phyloP scores from a whole-genome alignment of 768 basidiomycete genomes.

The Lentinula guzmanii region DNA sequence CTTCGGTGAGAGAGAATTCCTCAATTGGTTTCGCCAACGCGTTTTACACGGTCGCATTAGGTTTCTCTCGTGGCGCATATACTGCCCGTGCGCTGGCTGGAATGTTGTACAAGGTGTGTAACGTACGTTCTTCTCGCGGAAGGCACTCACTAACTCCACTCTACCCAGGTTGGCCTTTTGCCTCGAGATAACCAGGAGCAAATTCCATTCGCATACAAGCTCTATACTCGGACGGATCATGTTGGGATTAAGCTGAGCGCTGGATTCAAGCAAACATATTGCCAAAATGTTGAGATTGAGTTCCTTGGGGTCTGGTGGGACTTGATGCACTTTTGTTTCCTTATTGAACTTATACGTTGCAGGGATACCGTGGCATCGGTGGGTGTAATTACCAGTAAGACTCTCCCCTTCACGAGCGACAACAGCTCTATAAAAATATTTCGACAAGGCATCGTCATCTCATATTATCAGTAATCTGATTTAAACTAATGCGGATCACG shows the following conservation, averaged over 20 bases:
- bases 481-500: background rate
- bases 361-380: slow-evolving; percentile 83
- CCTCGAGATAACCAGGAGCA: slow-evolving; percentile 64
- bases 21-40: background rate
- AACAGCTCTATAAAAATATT: slow-evolving; percentile 64
- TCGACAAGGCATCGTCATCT: slow-evolving; percentile 36
- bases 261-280: slow-evolving; percentile 73
- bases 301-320: slow-evolving; percentile 76
- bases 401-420: slow-evolving; percentile 61
- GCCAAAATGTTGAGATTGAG: slow-evolving; percentile 60
- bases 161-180: slow-evolving; percentile 62
- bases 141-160: background rate
- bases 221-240: slow-evolving; percentile 52
- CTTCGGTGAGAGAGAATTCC: background rate
- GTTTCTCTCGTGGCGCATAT: slow-evolving; percentile 31
- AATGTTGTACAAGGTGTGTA: slow-evolving; percentile 58
- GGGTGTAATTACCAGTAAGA: slow-evolving; percentile 52
- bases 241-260: slow-evolving; percentile 40
- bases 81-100: slow-evolving; percentile 71
- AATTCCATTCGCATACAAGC: slow-evolving; percentile 67
- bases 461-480: no score
- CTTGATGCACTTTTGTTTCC: background rate
- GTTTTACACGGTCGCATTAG: background rate
- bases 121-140: background rate
- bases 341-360: background rate